Conservation (phyloP, 140 eudicot species). For the Flaveria floridana region DNA sequence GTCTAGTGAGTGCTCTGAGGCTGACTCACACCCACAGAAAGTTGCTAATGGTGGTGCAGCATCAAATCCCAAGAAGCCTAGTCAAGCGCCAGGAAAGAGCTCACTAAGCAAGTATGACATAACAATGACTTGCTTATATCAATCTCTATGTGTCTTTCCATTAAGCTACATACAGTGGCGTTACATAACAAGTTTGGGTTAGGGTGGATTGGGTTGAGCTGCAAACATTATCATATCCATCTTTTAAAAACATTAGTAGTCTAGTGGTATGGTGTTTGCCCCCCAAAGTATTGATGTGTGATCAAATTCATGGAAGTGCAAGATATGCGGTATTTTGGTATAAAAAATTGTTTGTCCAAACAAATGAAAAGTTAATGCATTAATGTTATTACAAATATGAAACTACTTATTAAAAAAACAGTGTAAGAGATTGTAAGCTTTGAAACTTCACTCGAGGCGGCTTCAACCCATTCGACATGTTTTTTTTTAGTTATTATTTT, state of each 20-base stretch:
- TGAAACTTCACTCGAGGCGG: background rate
- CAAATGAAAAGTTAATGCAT: background rate
- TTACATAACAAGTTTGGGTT: background rate
- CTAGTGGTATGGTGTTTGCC: background rate
- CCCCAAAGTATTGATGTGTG: too few species aligned
- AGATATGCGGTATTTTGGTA: too few species aligned
- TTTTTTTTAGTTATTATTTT: background rate
- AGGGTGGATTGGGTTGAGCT: background rate
- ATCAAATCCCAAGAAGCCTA: constrained; percentile 26
- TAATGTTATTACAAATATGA: background rate
- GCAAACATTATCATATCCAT: background rate
- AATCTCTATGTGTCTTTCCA: background rate
- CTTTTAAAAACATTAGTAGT: background rate
- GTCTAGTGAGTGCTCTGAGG: constrained; percentile 30
- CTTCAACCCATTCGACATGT: background rate
- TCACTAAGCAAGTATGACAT: constrained; percentile 23
- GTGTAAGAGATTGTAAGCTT: background rate
- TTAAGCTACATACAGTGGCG: background rate
- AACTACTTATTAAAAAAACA: background rate
- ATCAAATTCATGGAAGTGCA: too few species aligned
- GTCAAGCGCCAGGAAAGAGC: constrained; percentile 22
- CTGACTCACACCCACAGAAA: constrained; percentile 27
- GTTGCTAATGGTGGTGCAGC: constrained; percentile 22
- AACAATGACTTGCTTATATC: background rate
- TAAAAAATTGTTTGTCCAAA: too few species aligned